Evolutionary conservation across 352 stramenopile genomes (phyloP).

Genomic region (Globisporangium splendens): DNA sequence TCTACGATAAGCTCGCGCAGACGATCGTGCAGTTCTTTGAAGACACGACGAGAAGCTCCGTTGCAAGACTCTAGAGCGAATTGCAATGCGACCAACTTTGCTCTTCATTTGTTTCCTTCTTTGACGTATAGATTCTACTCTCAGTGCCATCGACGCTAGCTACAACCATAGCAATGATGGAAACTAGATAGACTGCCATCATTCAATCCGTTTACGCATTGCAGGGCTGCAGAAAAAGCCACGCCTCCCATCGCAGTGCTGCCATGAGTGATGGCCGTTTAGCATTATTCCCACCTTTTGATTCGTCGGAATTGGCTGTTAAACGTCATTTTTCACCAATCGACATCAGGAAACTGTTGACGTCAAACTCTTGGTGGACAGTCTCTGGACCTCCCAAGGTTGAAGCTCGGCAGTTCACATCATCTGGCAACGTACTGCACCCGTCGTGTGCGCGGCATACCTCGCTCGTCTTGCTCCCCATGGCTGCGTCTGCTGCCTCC

Average conservation of each 20-base stretch:
- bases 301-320: background rate
- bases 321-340: constrained; percentile 5
- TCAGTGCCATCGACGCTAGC: no score
- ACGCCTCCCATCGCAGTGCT: no score
- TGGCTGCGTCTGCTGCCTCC: background rate
- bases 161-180: no score
- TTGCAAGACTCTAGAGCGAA: constrained; percentile 21
- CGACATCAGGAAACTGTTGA: constrained; percentile 2
- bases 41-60: constrained; percentile 23
- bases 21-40: constrained; percentile 49
- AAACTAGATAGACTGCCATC: no score
- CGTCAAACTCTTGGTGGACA: background rate
- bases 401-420: background rate
- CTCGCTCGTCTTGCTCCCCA: no score
- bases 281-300: background rate
- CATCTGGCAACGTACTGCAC: no score
- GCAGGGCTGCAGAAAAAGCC: no score
- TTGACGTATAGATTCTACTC: no score
- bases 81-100: background rate
- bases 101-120: no score
- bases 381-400: background rate
- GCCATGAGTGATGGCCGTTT: background rate
- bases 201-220: no score
- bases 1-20: constrained; percentile 39
- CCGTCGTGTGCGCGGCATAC: no score